Evolutionary conservation across 257 asterid genomes (phyloP).

Genomic region (Penstemon barbatus): DNA sequence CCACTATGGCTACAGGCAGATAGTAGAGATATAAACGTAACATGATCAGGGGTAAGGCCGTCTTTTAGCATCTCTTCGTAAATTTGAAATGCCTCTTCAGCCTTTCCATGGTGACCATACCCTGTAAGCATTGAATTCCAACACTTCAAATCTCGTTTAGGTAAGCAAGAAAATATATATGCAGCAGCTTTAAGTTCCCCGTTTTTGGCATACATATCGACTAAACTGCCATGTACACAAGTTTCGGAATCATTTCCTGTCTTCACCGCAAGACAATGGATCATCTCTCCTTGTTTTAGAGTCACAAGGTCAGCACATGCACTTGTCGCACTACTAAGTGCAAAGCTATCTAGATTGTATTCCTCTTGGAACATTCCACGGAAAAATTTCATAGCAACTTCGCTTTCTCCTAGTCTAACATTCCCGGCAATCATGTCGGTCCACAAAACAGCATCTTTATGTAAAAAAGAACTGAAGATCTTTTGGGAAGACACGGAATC

Average conservation of each 20-base stretch:
- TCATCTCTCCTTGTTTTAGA: conserved; percentile 71
- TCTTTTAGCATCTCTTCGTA: conserved; percentile 50
- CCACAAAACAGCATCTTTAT: conserved; percentile 85
- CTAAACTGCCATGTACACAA: conserved; percentile 59
- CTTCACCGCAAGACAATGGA: conserved; percentile 63
- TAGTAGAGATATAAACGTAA: conserved; percentile 67
- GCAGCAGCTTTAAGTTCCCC: conserved; percentile 67
- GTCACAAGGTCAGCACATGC: conserved; percentile 82
- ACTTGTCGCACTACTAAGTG: conserved; percentile 63
- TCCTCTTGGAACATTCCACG: conserved; percentile 45
- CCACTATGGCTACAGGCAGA: conserved; percentile 86
- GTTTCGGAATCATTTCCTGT: conserved; percentile 58
- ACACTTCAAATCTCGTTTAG: conserved; percentile 55
- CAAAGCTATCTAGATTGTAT: conserved; percentile 49
- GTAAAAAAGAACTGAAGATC: conserved; percentile 44
- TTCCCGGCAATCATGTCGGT: conserved; percentile 86
- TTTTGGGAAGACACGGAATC: conserved; percentile 49
- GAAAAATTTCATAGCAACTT: conserved; percentile 55
- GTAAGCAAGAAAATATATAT: conserved; percentile 37
- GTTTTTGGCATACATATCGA: conserved; percentile 82
- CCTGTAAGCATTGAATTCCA: conserved; percentile 89
- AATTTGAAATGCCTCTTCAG: conserved; percentile 50
- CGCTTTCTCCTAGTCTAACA: conserved; percentile 64
- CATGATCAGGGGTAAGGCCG: conserved; percentile 61
- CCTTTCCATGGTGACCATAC: conserved; percentile 69